phyloP scores from a whole-genome alignment of 1,139 yeast species.

The Arxiozyma slooffiae region DNA sequence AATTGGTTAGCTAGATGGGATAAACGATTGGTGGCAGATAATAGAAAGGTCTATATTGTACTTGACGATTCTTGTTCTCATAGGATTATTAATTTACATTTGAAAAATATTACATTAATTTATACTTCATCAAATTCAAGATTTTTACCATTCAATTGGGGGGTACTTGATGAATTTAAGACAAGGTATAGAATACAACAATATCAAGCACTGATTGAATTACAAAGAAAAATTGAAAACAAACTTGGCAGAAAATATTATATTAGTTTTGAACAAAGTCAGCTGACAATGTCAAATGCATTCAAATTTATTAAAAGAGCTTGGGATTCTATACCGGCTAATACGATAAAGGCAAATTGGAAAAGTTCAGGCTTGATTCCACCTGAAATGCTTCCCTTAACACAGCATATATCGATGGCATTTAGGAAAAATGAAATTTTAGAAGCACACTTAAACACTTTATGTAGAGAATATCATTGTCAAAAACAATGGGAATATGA shows the following conservation, averaged over 20 bases:
- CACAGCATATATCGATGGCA: slow-evolving; percentile 28
- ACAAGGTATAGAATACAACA: slow-evolving; percentile 51
- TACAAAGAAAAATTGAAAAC: slow-evolving; percentile 29
- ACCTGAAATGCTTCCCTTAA: slow-evolving; percentile 21
- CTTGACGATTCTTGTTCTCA: slow-evolving; percentile 59
- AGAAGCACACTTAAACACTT: slow-evolving; percentile 34
- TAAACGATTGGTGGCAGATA: slow-evolving; percentile 39
- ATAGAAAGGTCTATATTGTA: slow-evolving; percentile 45
- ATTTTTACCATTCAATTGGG: slow-evolving; percentile 56
- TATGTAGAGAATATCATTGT: slow-evolving; percentile 41
- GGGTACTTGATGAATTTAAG: slow-evolving; percentile 54
- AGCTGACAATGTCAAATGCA: slow-evolving; percentile 44
- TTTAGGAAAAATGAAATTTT: slow-evolving; percentile 30
- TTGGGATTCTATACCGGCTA: slow-evolving; percentile 44
- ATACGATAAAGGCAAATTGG: slow-evolving; percentile 46
- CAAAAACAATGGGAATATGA: slow-evolving; percentile 54
- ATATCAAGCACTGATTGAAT: slow-evolving; percentile 40
- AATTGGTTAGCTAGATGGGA: slow-evolving; percentile 53
- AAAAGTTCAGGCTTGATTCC: slow-evolving; percentile 37
- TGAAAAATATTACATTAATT: slow-evolving; percentile 42
- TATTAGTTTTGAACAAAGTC: slow-evolving; percentile 32
- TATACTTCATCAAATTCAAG: slow-evolving; percentile 34
- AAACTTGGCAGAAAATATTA: slow-evolving; percentile 14
- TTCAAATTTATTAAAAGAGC: slow-evolving; percentile 49
- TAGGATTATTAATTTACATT: slow-evolving; percentile 47